phyloP scores from a whole-genome alignment of 306 rosid species.

The Rubus parviflorus region DNA sequence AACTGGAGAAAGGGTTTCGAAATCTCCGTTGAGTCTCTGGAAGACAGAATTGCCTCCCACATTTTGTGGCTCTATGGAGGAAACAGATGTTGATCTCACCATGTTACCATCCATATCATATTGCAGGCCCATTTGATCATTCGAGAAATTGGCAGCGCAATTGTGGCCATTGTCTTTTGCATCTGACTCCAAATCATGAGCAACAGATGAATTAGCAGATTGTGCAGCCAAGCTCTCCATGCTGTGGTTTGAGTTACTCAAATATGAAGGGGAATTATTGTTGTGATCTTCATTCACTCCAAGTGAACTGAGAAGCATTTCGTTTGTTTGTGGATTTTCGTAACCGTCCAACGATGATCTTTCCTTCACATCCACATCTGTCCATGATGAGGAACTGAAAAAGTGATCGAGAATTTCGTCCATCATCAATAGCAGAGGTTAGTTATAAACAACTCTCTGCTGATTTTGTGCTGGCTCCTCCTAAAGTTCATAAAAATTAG shows the following conservation, averaged over 20 bases:
- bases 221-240: constrained; percentile 28
- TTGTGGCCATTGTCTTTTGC: constrained; percentile 4
- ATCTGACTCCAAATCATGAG: constrained; percentile 22
- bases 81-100: constrained; percentile 16
- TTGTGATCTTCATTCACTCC: constrained; percentile 16
- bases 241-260: constrained; percentile 25
- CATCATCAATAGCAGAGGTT: constrained; percentile 7
- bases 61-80: not conserved
- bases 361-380: constrained; percentile 23
- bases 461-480: constrained; percentile 1
- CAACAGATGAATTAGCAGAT: constrained; percentile 21
- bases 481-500: constrained; percentile 2
- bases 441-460: not conserved
- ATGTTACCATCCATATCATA: constrained; percentile 14
- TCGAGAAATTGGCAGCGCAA: not conserved
- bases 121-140: constrained; percentile 11
- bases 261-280: constrained; percentile 9
- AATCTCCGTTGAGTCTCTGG: constrained; percentile 16
- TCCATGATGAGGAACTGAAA: constrained; percentile 24
- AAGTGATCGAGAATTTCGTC: constrained; percentile 19
- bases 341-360: not conserved
- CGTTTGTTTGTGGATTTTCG: constrained; percentile 13
- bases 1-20: constrained; percentile 20
- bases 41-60: not conserved
- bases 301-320: constrained; percentile 6